Conservation (phyloP, 306 rosid species). For the Prunus davidiana region DNA sequence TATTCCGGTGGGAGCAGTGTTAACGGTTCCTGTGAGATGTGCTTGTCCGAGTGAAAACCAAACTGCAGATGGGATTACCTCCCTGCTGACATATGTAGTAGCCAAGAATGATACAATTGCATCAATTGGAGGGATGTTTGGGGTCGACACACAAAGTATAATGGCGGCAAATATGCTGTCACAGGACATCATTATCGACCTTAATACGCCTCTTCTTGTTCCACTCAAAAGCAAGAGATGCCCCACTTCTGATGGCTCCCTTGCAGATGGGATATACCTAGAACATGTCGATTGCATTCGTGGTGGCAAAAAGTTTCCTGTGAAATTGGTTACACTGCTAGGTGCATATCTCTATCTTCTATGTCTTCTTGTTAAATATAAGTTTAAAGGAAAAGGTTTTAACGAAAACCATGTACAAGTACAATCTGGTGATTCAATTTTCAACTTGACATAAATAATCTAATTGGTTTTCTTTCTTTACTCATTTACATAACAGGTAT, state of each 20-base stretch:
- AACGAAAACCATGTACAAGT: background rate
- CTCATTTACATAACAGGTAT: constrained; percentile 28
- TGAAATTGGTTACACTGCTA: constrained; percentile 6
- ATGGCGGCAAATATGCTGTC: constrained; percentile 39
- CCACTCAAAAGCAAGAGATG: constrained; percentile 41
- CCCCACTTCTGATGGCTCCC: constrained; percentile 23
- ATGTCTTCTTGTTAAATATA: background rate
- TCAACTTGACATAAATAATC: background rate
- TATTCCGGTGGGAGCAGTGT: constrained; percentile 31
- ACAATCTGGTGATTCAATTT: background rate
- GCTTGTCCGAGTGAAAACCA: constrained; percentile 48
- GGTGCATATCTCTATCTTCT: background rate
- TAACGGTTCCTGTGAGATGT: constrained; percentile 42
- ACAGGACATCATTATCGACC: constrained; percentile 3
- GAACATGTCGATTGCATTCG: constrained; percentile 8
- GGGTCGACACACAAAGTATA: constrained; percentile 32
- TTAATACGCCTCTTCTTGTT: constrained; percentile 38
- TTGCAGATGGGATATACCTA: background rate
- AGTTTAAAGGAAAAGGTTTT: no score
- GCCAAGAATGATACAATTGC: constrained; percentile 20
- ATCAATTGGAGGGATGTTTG: constrained; percentile 40
- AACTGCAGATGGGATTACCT: constrained; percentile 29
- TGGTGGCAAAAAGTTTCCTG: constrained; percentile 10
- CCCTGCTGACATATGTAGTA: constrained; percentile 35
- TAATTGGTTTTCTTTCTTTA: background rate